phyloP scores from a whole-genome alignment of 108 stramenopile genomes.

The Cylindrotheca closterium region DNA sequence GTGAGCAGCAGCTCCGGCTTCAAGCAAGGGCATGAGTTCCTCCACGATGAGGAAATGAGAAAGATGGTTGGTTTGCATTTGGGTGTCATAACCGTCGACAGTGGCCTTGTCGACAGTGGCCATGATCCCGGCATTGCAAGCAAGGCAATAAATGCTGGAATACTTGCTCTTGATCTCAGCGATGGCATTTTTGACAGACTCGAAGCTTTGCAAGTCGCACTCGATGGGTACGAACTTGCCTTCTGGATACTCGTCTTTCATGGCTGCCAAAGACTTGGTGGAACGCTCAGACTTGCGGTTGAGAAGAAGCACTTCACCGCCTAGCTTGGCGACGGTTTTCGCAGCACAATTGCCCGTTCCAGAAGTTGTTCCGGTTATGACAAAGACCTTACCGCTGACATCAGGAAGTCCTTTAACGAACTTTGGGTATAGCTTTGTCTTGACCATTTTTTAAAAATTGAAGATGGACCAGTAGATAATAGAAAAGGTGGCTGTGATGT shows the following conservation, averaged over 20 bases:
- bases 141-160: constrained; percentile 30
- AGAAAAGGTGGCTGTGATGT: too few species aligned
- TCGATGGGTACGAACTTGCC: constrained; percentile 34
- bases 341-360: constrained; percentile 29
- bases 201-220: constrained; percentile 47
- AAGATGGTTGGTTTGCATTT: constrained; percentile 59
- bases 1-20: constrained; percentile 9
- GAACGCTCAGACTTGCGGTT: constrained; percentile 16
- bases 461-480: too few species aligned
- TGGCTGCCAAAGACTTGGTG: background rate
- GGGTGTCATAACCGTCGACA: constrained; percentile 57
- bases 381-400: constrained; percentile 29
- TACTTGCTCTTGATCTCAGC: constrained; percentile 31
- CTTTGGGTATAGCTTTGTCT: too few species aligned
- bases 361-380: constrained; percentile 28
- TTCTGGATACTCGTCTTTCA: constrained; percentile 13
- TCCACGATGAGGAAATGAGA: constrained; percentile 61
- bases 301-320: constrained; percentile 19
- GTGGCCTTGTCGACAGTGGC: constrained; percentile 34
- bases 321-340: constrained; percentile 14
- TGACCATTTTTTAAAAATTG: too few species aligned
- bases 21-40: constrained; percentile 40
- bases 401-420: constrained; percentile 29
- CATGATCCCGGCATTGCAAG: constrained; percentile 65
- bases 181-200: constrained; percentile 33